Evolutionary conservation across 139 green algal genomes (phyloP).

Genomic region (Raphidocelis subcapitata): DNA sequence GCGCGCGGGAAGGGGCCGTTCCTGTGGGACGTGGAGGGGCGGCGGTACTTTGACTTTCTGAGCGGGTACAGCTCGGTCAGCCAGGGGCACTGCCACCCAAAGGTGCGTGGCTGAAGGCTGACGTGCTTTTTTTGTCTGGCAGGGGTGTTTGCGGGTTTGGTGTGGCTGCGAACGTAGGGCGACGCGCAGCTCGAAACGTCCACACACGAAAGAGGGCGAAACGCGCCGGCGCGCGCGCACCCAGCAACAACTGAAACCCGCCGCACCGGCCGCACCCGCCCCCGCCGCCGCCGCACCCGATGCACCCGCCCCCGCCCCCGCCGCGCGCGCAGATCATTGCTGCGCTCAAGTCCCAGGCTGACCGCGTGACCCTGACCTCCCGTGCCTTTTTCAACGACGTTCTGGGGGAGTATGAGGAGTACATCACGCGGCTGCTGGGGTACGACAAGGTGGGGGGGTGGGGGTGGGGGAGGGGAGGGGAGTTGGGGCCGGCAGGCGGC

Average conservation of each 20-base stretch:
- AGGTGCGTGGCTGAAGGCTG: no score
- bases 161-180: no score
- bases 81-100: slow-evolving; percentile 97
- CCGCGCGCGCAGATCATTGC: slow-evolving; percentile 71
- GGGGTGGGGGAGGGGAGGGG: no score
- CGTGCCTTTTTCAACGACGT: slow-evolving; percentile 97
- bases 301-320: not conserved
- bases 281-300: not conserved
- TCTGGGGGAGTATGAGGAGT: slow-evolving; percentile 92
- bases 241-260: slow-evolving; percentile 82
- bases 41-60: slow-evolving; percentile 88
- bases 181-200: no score
- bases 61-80: slow-evolving; percentile 92
- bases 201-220: no score
- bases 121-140: no score
- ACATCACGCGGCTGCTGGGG: slow-evolving; percentile 88
- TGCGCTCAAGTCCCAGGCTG: slow-evolving; percentile 84
- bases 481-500: no score
- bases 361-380: slow-evolving; percentile 86
- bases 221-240: no score
- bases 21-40: slow-evolving; percentile 85
- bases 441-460: slow-evolving; percentile 96
- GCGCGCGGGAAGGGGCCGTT: slow-evolving; percentile 63
- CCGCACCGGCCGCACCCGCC: slow-evolving; percentile 86
- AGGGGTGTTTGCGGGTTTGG: no score